A percentile compares a stretch with the other conserved stretches of the same genome.
phyloP scores from a whole-genome alignment of 2,329 filamentous ascomycete species.

The Fonsecaea pugnacius region DNA sequence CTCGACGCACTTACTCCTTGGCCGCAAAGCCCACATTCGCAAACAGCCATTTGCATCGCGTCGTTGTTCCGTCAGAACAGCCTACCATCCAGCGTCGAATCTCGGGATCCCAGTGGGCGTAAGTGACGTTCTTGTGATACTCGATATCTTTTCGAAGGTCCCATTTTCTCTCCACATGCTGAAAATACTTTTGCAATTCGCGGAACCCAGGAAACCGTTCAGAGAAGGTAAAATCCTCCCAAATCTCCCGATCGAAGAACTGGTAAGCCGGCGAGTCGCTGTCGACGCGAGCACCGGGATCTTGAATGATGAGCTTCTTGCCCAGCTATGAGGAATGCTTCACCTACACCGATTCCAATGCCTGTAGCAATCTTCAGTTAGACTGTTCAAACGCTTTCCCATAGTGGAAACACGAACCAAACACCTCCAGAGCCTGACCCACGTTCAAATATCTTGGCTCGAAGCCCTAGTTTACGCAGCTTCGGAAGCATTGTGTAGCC shows the following conservation, averaged over 20 bases:
- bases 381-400: not conserved
- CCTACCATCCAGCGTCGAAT: slow-evolving; percentile 46
- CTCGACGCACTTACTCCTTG: slow-evolving; percentile 47
- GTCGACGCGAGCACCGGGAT: slow-evolving; percentile 59
- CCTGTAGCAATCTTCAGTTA: slow-evolving; percentile 17
- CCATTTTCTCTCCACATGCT: slow-evolving; percentile 51
- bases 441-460: slow-evolving; percentile 43
- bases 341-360: slow-evolving; percentile 57
- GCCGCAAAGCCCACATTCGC: slow-evolving; percentile 52
- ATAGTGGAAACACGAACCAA: slow-evolving; percentile 46
- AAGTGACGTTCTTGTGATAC: slow-evolving; percentile 44
- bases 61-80: slow-evolving; percentile 49
- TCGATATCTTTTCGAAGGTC: slow-evolving; percentile 51
- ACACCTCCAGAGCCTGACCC: slow-evolving; percentile 41
- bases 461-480: slow-evolving; percentile 41
- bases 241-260: slow-evolving; percentile 55
- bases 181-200: slow-evolving; percentile 52
- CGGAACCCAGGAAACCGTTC: slow-evolving; percentile 45
- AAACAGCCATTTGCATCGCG: slow-evolving; percentile 46
- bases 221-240: slow-evolving; percentile 53
- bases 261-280: slow-evolving; percentile 59
- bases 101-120: slow-evolving; percentile 48
- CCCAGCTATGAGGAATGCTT: slow-evolving; percentile 5
- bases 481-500: slow-evolving; percentile 37
- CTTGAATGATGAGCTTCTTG: slow-evolving; percentile 13